phyloP scores from a whole-genome alignment of 805 yeast species.

The Metschnikowia reukaufii region DNA sequence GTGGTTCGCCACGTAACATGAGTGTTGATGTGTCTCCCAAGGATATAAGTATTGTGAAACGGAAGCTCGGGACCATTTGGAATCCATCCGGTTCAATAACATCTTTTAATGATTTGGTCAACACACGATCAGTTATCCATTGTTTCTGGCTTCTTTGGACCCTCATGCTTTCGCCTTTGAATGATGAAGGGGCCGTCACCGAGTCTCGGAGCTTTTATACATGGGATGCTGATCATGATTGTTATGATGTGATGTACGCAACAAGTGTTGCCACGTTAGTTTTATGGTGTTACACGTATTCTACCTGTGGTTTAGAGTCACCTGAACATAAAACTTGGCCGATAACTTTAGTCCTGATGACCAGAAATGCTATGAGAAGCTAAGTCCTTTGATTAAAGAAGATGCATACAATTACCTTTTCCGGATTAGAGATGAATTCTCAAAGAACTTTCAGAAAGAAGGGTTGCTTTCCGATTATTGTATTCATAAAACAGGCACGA shows the following conservation, averaged over 20 bases:
- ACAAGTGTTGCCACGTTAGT: slow-evolving; percentile 39
- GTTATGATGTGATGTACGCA: slow-evolving; percentile 37
- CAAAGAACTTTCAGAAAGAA: background rate
- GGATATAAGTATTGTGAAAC: slow-evolving; percentile 35
- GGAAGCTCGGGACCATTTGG: slow-evolving; percentile 38
- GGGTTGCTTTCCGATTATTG: slow-evolving; percentile 10
- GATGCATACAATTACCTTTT: slow-evolving; percentile 37
- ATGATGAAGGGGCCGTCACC: slow-evolving; percentile 18
- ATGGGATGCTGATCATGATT: slow-evolving; percentile 38
- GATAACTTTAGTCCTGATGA: slow-evolving; percentile 15
- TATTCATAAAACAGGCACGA: slow-evolving; percentile 11
- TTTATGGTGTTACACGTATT: slow-evolving; percentile 40
- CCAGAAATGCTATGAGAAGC: slow-evolving; percentile 22
- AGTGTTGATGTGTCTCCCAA: slow-evolving; percentile 39
- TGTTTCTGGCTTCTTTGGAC: slow-evolving; percentile 43
- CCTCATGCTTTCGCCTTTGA: slow-evolving; percentile 30
- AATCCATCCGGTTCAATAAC: slow-evolving; percentile 3
- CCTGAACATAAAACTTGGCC: slow-evolving; percentile 18
- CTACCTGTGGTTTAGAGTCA: slow-evolving; percentile 35
- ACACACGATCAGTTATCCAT: slow-evolving; percentile 38
- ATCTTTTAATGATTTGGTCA: slow-evolving; percentile 29
- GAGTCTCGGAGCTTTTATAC: slow-evolving; percentile 18
- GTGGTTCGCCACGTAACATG: slow-evolving; percentile 76
- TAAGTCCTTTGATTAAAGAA: slow-evolving; percentile 30
- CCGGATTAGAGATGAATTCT: slow-evolving; percentile 37